A percentile compares a stretch with the other conserved stretches of the same genome.
phyloP scores from a whole-genome alignment of 2,329 filamentous ascomycete genomes.

The Fusarium goolgardi region DNA sequence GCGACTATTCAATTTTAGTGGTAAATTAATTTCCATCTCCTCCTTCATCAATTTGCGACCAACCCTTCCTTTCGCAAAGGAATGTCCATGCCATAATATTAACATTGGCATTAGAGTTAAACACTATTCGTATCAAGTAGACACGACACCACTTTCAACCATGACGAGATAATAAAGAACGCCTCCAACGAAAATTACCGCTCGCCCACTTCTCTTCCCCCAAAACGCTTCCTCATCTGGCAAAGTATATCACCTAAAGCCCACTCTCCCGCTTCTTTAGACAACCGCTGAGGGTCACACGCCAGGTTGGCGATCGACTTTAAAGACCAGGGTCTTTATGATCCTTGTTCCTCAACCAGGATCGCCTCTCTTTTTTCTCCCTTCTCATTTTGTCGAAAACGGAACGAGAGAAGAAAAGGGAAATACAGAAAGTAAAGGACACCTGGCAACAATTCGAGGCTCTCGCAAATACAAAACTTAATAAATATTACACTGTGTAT shows the following conservation, averaged over 20 bases:
- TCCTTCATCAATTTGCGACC: constrained; percentile 22
- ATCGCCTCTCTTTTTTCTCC: background rate
- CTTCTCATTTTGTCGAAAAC: constrained; percentile 5
- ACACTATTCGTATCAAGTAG: constrained; percentile 5
- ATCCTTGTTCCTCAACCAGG: constrained; percentile 27
- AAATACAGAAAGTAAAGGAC: constrained; percentile 22
- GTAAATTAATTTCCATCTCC: constrained; percentile 11
- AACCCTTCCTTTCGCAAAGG: constrained; percentile 19
- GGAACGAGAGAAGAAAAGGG: background rate
- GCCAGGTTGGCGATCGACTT: constrained; percentile 32
- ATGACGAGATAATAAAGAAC: constrained; percentile 24
- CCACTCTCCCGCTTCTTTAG: constrained; percentile 38
- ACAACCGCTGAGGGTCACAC: constrained; percentile 43
- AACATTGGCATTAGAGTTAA: background rate
- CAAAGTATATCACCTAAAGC: constrained; percentile 28
- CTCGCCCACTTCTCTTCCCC: constrained; percentile 31
- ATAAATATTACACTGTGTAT: constrained; percentile 11
- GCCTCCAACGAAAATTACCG: background rate
- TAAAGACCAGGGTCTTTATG: constrained; percentile 32
- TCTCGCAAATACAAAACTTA: constrained; percentile 17
- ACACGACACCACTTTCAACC: background rate
- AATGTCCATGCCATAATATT: constrained; percentile 9
- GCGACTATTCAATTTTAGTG: constrained; percentile 29
- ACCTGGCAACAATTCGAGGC: constrained; percentile 8
- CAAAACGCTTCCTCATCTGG: constrained; percentile 36